Base-by-base conservation (phyloP, 2,329 filamentous ascomycete genomes). In the Diaporthe sp. region DNA sequence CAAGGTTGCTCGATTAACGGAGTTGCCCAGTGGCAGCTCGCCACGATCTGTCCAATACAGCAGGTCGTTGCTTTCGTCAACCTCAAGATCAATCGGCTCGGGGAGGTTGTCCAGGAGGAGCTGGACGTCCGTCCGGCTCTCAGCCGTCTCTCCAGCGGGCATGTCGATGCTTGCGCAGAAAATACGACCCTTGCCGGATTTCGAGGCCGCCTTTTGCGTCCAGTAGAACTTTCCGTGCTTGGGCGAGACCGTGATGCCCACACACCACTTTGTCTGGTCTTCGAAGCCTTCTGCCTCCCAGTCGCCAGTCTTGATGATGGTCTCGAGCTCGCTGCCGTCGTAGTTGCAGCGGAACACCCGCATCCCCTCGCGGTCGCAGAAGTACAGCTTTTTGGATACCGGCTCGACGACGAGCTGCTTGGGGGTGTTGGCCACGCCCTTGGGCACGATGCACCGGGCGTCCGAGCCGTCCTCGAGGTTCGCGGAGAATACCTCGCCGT, bases 31-130 rank as follows among this genome's bases (percentile, higher is more conserved):
- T 0, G 90, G 90, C 3, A 88, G 80, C 78, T 92, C 90, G 9
- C 90, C 91, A 0, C 91, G 84, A 77, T 92, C 91, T 0, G 90
- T 91, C 90, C 90, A 92, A 80, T 90, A 92, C 31, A 92, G 81
- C 1, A 80, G 82, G 37, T 84, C 79, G 4, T 79, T 79, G 0
- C 83, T 81, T 10, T 86, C 84, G 19, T 92, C 88, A 1, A 91
- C 78, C 39, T 90, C 89, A 0, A 92, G 80, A 78, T 92, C 90
- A 74, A 92, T 89, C 0, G 88, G 88, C 79, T 91, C 90, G 0
- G 90, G 89, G 7, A 91, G 81, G 2, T 80, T 79, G 3, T 84
- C 79, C 4, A 87, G 79, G 2, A 91, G 73, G 3, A 83, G 78
- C 68, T 85, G 82, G 39, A 89, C 82, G 57, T 90, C 87, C 0